phyloP scores from a whole-genome alignment of 2,329 filamentous ascomycete genomes.

The Cercospora canescens region DNA sequence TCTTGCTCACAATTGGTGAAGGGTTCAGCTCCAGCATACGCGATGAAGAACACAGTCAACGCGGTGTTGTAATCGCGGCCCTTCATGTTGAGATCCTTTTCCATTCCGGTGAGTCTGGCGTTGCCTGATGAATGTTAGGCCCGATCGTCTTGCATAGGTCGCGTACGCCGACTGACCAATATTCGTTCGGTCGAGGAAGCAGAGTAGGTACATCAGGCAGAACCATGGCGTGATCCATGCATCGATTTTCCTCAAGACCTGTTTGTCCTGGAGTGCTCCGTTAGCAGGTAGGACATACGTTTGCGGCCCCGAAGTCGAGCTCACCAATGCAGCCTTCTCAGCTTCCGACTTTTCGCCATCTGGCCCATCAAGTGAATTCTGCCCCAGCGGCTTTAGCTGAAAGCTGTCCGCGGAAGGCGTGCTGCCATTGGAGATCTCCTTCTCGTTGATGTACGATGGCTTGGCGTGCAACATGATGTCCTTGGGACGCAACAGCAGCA shows the following conservation, averaged over 20 bases:
- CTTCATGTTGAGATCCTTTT: slow-evolving; percentile 62
- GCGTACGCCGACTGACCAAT: slow-evolving; percentile 48
- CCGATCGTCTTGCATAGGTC: no score
- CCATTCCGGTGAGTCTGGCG: slow-evolving; percentile 59
- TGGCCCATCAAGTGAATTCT: slow-evolving; percentile 10
- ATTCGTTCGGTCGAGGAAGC: slow-evolving; percentile 38
- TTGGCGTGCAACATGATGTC: slow-evolving; percentile 9
- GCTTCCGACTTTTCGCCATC: slow-evolving; percentile 15
- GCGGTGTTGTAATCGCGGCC: slow-evolving; percentile 69
- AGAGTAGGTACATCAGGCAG: slow-evolving; percentile 56
- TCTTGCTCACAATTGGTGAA: slow-evolving; percentile 59
- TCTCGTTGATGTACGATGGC: slow-evolving; percentile 2
- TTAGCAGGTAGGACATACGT: neutral
- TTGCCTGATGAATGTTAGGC: slow-evolving; percentile 47
- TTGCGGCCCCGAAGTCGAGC: neutral
- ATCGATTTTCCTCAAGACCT: slow-evolving; percentile 53
- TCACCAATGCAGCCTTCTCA: slow-evolving; percentile 8
- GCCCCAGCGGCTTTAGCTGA: neutral
- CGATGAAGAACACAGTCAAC: slow-evolving; percentile 83
- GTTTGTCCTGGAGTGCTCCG: slow-evolving; percentile 45
- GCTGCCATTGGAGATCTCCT: slow-evolving; percentile 1
- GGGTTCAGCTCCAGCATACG: slow-evolving; percentile 77
- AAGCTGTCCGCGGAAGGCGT: slow-evolving; percentile 9
- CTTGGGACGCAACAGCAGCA: neutral
- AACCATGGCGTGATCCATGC: slow-evolving; percentile 53